These are phyloP conservation scores for Juglanconis oblonga DNA, from an alignment of 2,329 filamentous ascomycete genomes.

Conservation along the genomic window DNA sequence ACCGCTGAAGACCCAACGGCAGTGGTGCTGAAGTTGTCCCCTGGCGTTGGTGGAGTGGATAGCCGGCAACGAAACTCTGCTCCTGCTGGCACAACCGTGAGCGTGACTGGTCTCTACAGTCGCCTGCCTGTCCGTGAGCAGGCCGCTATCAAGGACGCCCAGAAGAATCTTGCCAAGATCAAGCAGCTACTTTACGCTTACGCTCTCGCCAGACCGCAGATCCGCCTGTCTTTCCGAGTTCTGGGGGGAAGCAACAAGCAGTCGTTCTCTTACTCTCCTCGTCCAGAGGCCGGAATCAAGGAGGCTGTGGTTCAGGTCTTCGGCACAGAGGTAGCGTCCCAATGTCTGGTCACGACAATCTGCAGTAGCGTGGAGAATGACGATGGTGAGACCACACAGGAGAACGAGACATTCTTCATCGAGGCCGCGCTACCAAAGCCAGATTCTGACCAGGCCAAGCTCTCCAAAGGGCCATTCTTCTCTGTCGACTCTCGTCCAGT, in stretches of 20 bases:
- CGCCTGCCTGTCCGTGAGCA: slow-evolving; percentile 62
- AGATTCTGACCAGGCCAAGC: slow-evolving; percentile 39
- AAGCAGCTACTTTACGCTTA: slow-evolving; percentile 62
- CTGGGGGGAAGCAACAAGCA: slow-evolving; percentile 45
- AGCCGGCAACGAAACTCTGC: slow-evolving; percentile 41
- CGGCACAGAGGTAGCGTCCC: slow-evolving; percentile 51
- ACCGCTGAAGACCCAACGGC: slow-evolving; percentile 60
- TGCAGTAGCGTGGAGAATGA: neutral
- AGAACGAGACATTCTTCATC: slow-evolving; percentile 40
- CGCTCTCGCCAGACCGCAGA: slow-evolving; percentile 61
- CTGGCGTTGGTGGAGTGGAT: slow-evolving; percentile 38
- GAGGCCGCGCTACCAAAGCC: slow-evolving; percentile 57
- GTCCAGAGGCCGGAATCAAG: slow-evolving; percentile 42
- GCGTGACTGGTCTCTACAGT: slow-evolving; percentile 56
- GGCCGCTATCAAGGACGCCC: slow-evolving; percentile 52
- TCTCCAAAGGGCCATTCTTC: slow-evolving; percentile 56
- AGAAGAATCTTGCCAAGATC: slow-evolving; percentile 55
- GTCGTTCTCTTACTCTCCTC: slow-evolving; percentile 63
- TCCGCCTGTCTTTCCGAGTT: slow-evolving; percentile 60
- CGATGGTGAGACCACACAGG: neutral
- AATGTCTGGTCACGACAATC: slow-evolving; percentile 45
- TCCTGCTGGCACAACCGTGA: slow-evolving; percentile 68
- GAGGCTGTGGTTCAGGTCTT: slow-evolving; percentile 63
- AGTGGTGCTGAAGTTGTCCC: slow-evolving; percentile 41
- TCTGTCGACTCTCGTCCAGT: slow-evolving; percentile 69